Base-by-base conservation (phyloP, 1,284 basidiomycete species). In the Cutaneotrichosporon mucoides region DNA sequence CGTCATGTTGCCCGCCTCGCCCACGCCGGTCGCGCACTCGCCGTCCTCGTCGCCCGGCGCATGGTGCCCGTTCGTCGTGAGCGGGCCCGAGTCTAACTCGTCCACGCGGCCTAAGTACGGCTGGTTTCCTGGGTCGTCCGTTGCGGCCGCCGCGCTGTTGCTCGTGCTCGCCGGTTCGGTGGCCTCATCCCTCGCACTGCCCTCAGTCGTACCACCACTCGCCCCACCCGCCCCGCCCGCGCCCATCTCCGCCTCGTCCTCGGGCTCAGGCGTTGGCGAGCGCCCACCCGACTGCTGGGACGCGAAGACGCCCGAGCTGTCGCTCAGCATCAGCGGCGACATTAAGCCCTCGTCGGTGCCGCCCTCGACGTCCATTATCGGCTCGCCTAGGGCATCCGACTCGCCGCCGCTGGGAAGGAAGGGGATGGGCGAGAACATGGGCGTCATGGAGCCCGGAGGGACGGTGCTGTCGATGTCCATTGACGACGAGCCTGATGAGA, bases 391-490 rank as follows among this genome's bases (percentile, higher is more conserved):
- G 42, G 43, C 64, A n/a, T 64, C 64, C 2, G 57, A 54, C 9
- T 61, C 58, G 15, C 51, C 52, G 15, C 51, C 52, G 3, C 46
- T 50, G 5, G 59, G 46, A 9, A 79, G 61, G 68, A 79, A 79
- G 0, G 78, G 76, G 41, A 79, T 79, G 6, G 77, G 77, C 16
- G 70, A 73, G 65, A 79, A 79, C 68, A 78, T 71, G 13, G 78
- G 78, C 24, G 76, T 77, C 45, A 63, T 68, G 5, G 66, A 62
- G 4, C 72, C 73, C 0, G 68, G 71, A 0, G 75, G 75, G 55
- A 77, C 69, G 1, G 73, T 73, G 11, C 70, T 71, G 48, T 68
- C 67, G 11, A 54, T 15, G 15, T 46, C 36, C 43, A 45, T 46
- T 3, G 24, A 24, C 2, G 24, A 24, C 24, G 24, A 24, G 24